Base-by-base conservation (phyloP, 2,329 filamentous ascomycete genomes). In the Aspergillus sp. region DNA sequence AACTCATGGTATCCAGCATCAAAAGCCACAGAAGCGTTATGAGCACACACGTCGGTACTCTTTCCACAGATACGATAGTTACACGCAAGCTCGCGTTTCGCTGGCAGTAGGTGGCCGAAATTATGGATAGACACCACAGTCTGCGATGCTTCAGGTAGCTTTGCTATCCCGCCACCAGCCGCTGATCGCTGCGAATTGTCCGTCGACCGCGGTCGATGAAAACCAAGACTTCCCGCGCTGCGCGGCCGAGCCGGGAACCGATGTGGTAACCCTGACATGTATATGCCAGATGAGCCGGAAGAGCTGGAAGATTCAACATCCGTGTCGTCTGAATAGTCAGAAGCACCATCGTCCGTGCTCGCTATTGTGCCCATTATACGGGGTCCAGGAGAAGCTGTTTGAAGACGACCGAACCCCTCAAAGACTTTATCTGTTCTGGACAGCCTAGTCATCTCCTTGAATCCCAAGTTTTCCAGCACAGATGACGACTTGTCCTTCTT, bases 61-160 rank as follows among this genome's bases (percentile, higher is more conserved):
- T 89, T 82, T 3, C 89, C 89, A 62, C 93, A 90, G 9, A 96
- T 85, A 27, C 78, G 78, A 66, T 97, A 98, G 54, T 86, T 80
- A 48, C 81, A 73, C 2, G 89, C 93, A 51, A 96, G 77, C 46
- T 81, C 76, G 49, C 77, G 77, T 63, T 89, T 93, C 2, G 87
- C 85, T 0, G 90, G 90, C n/a, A 95, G 69, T 8, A 88, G 65
- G 42, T 79, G 72, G 7, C 80, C 78, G 28, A 94, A 64, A 51
- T 88, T 77, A 58, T 90, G 77, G 35, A 96, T 81, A 1, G 81
- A 81, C 19, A 97, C 71, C 26, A 86, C 73, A 51, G 90, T 89
- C 55, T 83, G 85, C 2, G 74, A 67, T 45, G 72, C 66, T 3
- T 67, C 63, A 12, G 65, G 70, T 29, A 63, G 58, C 51, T 66